Base-by-base conservation (phyloP, 75 land plant genomes). In the Selaginella moellendorffii region DNA sequence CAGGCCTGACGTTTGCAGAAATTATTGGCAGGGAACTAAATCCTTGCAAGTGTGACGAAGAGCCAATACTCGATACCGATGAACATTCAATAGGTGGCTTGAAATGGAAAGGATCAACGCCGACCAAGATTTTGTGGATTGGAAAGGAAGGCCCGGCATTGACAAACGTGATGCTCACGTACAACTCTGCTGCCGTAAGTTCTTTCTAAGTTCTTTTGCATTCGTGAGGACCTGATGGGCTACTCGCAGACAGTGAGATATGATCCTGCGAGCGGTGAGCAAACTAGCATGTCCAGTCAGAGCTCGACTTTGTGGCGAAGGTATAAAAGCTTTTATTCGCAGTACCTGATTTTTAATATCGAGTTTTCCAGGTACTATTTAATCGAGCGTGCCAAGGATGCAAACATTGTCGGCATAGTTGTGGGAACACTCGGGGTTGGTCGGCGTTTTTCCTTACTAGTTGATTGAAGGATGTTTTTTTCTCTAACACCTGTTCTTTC, bases 311-410 rank as follows among this genome's bases (percentile, higher is more conserved):
- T 91, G 24, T 87, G 74, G 83, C 97, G 97, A 23, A 87, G 96
- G 87, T 90, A 68, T 0, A 30, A 22, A 17, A 25, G 23, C 2
- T 20, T 36, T 36, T 36, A 5, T 36, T 36, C 5, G 14, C 14
- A 5, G 14, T 36, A n/a, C 46, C 46, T 36, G 14, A 36, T 36
- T n/a, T n/a, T n/a, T n/a, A n/a, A n/a, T n/a, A n/a, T n/a, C 2
- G 1, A 46, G 61, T 51, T 62, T 53, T 28, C 52, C 77, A 87
- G 95, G 70, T 88, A 85, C 63, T 88, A 85, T 66, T 76, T 93
- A n/a, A 89, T 93, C 23, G 96, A 93, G 73, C 85, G 80, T 69
- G 98, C 98, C 56, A 93, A 93, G 70, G 98, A 93, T 83, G 90
- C 98, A 78, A 84, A 80, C 53, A 82, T 93, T 62, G 80, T 93